A percentile compares a stretch with the other conserved stretches of the same genome.
These are phyloP conservation scores for Mycena alexandri DNA, from an alignment of 768 basidiomycete species.

Conservation along the genomic window DNA sequence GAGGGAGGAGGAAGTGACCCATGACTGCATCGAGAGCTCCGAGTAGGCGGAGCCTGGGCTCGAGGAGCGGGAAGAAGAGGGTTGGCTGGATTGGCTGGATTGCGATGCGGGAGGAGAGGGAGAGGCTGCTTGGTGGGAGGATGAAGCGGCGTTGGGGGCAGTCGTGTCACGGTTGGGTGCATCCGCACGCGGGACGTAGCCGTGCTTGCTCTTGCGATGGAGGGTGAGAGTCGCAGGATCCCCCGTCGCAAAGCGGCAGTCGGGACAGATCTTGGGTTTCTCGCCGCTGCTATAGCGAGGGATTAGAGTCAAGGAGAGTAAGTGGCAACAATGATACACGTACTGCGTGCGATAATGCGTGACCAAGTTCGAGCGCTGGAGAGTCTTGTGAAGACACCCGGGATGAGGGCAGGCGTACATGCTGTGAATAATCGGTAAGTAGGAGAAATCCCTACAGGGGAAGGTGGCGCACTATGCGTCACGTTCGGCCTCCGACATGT, in stretches of 20 bases:
- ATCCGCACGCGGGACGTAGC: conserved; percentile 1
- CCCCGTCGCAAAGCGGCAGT: conserved; percentile 4
- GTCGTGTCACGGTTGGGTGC: no score
- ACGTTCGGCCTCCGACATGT: neutral
- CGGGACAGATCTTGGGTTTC: neutral
- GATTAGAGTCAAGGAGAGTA: neutral
- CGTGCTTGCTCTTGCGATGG: conserved; percentile 24
- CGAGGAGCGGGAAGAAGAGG: no score
- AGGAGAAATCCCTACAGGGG: no score
- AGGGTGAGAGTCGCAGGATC: conserved; percentile 28
- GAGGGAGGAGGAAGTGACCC: no score
- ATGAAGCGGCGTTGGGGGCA: no score
- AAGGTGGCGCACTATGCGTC: neutral
- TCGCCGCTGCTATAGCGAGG: conserved; percentile 1
- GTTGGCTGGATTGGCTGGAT: no score
- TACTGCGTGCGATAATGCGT: conserved; percentile 16
- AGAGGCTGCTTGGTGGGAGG: no score
- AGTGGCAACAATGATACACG: neutral
- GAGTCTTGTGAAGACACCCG: neutral
- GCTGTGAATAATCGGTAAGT: neutral
- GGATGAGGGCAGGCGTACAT: neutral
- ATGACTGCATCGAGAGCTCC: no score
- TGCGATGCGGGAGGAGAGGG: no score
- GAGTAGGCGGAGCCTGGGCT: no score
- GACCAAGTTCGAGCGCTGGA: conserved; percentile 1